Conservation (phyloP, 441 rosid genomes). For the Euphorbia celastroides region DNA sequence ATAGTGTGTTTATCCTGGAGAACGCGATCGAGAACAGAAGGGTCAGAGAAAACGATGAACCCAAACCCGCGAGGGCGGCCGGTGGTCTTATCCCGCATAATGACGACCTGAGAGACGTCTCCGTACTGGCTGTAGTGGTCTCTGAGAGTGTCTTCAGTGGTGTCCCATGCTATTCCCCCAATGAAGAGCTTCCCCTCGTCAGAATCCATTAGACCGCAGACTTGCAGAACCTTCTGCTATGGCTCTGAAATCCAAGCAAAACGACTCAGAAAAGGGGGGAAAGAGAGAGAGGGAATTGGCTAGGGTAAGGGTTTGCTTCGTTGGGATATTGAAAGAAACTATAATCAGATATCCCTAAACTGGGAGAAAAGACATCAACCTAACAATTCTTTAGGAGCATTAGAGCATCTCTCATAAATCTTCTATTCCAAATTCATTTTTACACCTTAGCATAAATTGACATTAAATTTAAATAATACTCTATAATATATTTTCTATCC, state of each 20-base stretch:
- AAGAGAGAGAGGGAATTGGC: slow-evolving; percentile 5
- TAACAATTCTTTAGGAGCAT: too few species aligned
- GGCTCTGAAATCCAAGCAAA: background rate
- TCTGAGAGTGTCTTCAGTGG: slow-evolving; percentile 58
- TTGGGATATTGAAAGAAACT: too few species aligned
- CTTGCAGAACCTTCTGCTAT: background rate
- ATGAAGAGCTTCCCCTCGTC: slow-evolving; percentile 89
- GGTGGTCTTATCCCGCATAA: slow-evolving; percentile 78
- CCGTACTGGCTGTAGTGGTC: slow-evolving; percentile 72
- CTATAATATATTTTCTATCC: too few species aligned
- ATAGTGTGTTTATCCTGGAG: slow-evolving; percentile 73
- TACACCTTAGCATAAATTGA: too few species aligned
- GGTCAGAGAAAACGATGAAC: slow-evolving; percentile 78
- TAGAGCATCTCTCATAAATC: too few species aligned
- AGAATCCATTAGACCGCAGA: slow-evolving; percentile 51
- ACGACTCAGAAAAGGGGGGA: background rate
- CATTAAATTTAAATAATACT: too few species aligned
- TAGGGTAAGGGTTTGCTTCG: slow-evolving; percentile 21
- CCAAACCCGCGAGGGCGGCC: slow-evolving; percentile 90
- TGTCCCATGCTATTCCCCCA: slow-evolving; percentile 96
- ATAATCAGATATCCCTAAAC: too few species aligned
- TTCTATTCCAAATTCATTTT: too few species aligned
- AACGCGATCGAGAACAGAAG: slow-evolving; percentile 62
- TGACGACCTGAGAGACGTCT: slow-evolving; percentile 62
- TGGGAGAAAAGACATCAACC: too few species aligned